These are phyloP conservation scores for Phoma herbarum DNA, from an alignment of 2,329 filamentous ascomycete genomes.

Conservation along the genomic window DNA sequence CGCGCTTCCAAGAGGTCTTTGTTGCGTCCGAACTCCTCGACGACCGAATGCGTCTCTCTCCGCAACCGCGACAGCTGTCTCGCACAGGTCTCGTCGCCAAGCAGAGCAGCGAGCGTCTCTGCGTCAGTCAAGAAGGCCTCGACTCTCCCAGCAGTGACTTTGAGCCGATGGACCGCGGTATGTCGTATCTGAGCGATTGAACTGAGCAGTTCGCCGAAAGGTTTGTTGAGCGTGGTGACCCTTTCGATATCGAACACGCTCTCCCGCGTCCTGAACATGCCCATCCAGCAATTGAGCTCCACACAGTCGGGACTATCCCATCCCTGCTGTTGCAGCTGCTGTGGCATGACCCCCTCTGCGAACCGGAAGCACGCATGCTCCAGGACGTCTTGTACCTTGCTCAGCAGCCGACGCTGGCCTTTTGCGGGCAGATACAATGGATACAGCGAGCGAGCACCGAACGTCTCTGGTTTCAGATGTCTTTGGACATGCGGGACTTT, in stretches of 20 bases:
- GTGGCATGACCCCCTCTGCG: background rate
- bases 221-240: background rate
- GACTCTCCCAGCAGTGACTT: background rate
- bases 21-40: constrained; percentile 8
- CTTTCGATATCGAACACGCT: background rate
- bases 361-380: constrained; percentile 1
- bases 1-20: constrained; percentile 3
- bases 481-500: background rate
- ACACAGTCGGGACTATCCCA: constrained; percentile 5
- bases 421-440: constrained; percentile 1
- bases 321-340: background rate
- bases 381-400: constrained; percentile 1
- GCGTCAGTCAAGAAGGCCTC: constrained; percentile 1
- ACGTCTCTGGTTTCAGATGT: background rate
- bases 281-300: constrained; percentile 4
- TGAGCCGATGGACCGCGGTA: constrained; percentile 4
- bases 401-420: background rate
- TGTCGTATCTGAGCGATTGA: constrained; percentile 6
- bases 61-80: constrained; percentile 1
- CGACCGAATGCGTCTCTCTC: constrained; percentile 3
- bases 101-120: constrained; percentile 4
- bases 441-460: background rate
- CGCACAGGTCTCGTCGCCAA: background rate
- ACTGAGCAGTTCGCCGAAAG: background rate
- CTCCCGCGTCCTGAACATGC: background rate